A percentile compares a stretch with the other conserved stretches of the same genome.
These are phyloP conservation scores for Chloropicon primus DNA, from an alignment of 139 green algal genomes.

Conservation along the genomic window DNA sequence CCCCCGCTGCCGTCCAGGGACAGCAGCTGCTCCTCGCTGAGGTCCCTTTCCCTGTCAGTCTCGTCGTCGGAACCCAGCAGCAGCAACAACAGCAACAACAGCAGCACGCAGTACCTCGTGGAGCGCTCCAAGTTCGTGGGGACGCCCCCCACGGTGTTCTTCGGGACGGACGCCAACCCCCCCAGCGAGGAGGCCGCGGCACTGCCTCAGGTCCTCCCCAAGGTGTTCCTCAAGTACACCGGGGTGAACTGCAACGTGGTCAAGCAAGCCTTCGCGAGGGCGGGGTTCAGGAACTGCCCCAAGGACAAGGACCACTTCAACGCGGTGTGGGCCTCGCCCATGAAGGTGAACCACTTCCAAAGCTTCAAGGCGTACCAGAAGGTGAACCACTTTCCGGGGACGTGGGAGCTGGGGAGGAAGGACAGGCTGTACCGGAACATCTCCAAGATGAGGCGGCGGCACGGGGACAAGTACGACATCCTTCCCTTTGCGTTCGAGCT, in stretches of 20 bases:
- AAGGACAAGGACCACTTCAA: constrained; percentile 24
- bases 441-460: constrained; percentile 1
- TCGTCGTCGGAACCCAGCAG: neutral
- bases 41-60: too few species aligned
- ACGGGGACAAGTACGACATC: constrained; percentile 30
- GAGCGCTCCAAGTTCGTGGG: constrained; percentile 1
- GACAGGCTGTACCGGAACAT: constrained; percentile 32
- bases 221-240: constrained; percentile 28
- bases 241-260: constrained; percentile 39
- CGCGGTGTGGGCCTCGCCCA: constrained; percentile 35
- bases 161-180: constrained; percentile 1
- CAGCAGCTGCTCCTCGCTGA: too few species aligned
- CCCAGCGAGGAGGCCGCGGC: neutral
- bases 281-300: constrained; percentile 18
- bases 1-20: too few species aligned
- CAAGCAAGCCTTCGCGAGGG: constrained; percentile 28
- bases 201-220: neutral
- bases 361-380: constrained; percentile 31
- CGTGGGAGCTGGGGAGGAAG: constrained; percentile 58
- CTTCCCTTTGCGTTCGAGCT: constrained; percentile 45
- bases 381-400: constrained; percentile 55
- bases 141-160: constrained; percentile 2
- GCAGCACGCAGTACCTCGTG: neutral
- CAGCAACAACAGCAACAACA: neutral
- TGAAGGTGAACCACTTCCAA: constrained; percentile 16